Evolutionary conservation across 1,139 yeast genomes (phyloP).

Genomic region (Candida buenavistaensis): DNA sequence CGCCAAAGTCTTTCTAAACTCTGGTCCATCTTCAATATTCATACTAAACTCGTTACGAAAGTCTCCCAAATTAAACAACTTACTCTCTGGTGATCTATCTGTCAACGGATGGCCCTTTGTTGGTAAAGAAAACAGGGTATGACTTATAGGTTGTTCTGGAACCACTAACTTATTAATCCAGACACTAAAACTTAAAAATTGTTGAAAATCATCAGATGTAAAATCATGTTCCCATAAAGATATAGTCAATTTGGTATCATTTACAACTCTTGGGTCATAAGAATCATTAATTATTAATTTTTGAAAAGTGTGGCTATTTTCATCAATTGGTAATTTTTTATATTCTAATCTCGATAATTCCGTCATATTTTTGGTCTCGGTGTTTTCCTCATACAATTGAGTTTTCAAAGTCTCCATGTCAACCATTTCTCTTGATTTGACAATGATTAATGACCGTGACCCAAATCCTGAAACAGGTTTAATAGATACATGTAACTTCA

Average conservation of each 20-base stretch:
- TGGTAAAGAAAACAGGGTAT: constrained; percentile 6
- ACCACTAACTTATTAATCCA: constrained; percentile 26
- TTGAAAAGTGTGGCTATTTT: constrained; percentile 19
- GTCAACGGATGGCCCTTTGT: constrained; percentile 10
- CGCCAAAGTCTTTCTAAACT: constrained; percentile 58
- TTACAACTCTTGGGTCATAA: constrained; percentile 19
- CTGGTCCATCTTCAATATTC: constrained; percentile 69
- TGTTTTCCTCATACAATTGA: constrained; percentile 8
- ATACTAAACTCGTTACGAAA: constrained; percentile 34
- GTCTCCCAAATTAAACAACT: constrained; percentile 18
- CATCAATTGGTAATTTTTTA: constrained; percentile 28
- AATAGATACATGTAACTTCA: constrained; percentile 31
- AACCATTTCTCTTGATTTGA: constrained; percentile 19
- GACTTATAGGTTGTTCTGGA: constrained; percentile 1
- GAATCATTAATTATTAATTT: constrained; percentile 33
- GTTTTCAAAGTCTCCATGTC: constrained; percentile 10
- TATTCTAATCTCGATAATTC: constrained; percentile 30
- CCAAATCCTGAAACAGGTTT: constrained; percentile 12
- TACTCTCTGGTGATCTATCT: constrained; percentile 8
- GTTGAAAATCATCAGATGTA: constrained; percentile 17
- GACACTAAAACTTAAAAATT: constrained; percentile 28
- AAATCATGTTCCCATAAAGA: constrained; percentile 32
- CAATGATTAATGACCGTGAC: constrained; percentile 25
- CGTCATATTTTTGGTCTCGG: constrained; percentile 4
- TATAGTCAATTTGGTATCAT: constrained; percentile 24